A percentile compares a stretch with the other conserved stretches of the same genome.
Conservation (phyloP, 495 filamentous ascomycete genomes). For the Penicillium bialowiezense region DNA sequence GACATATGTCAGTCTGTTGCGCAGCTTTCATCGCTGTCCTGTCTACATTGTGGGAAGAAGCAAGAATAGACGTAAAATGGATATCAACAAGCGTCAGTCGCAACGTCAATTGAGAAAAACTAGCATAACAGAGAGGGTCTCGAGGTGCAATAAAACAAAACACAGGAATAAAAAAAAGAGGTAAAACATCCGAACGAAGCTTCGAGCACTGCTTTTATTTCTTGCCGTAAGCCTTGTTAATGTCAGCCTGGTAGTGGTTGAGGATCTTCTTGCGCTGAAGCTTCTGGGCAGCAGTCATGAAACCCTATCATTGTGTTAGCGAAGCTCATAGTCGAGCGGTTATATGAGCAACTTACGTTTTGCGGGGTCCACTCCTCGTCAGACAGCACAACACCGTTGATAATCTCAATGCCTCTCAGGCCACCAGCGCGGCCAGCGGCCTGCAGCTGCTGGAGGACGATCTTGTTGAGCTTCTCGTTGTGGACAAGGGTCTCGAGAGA, state of each 20-base stretch:
- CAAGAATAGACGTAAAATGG: conserved; percentile 5
- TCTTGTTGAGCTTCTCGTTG: conserved; percentile 71
- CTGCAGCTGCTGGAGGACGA: conserved; percentile 84
- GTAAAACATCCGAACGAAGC: conserved; percentile 4
- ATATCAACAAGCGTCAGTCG: conserved; percentile 15
- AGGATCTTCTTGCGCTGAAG: conserved; percentile 55
- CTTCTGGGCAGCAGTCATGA: conserved; percentile 55
- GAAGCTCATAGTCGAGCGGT: background rate
- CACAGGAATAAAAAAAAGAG: conserved; percentile 9
- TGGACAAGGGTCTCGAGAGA: conserved; percentile 77
- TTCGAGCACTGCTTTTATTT: conserved; percentile 25
- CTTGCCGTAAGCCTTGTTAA: conserved; percentile 50
- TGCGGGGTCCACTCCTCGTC: conserved; percentile 98
- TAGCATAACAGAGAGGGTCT: conserved; percentile 17
- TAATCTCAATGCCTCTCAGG: conserved; percentile 82
- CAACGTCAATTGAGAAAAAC: conserved; percentile 10
- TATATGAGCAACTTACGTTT: conserved; percentile 64
- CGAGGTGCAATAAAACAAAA: conserved; percentile 4
- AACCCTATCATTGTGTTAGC: conserved; percentile 38
- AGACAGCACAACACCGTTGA: conserved; percentile 86
- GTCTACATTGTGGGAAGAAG: conserved; percentile 17
- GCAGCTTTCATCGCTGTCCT: conserved; percentile 21
- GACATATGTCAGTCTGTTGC: no score
- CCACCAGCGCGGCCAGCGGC: conserved; percentile 69
- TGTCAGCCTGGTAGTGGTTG: conserved; percentile 40